phyloP scores from a whole-genome alignment of 73 alveolate species.

The Tetrahymena elliotti region DNA sequence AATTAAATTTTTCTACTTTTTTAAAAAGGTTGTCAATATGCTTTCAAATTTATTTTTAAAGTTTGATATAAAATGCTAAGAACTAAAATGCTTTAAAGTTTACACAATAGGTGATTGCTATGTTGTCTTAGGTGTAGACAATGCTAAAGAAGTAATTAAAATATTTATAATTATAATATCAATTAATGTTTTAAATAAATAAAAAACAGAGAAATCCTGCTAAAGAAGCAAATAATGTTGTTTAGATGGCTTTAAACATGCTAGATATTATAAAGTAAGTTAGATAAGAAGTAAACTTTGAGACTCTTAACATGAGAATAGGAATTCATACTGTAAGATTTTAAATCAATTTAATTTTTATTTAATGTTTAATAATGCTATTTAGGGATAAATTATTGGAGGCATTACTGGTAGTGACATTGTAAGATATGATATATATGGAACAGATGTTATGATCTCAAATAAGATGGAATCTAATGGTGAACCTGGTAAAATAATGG shows the following conservation, averaged over 20 bases:
- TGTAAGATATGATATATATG: slow-evolving; percentile 40
- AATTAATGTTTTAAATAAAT: neutral
- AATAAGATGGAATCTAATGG: slow-evolving; percentile 44
- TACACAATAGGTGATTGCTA: slow-evolving; percentile 45
- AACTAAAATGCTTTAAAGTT: slow-evolving; percentile 25
- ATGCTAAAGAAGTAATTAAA: neutral
- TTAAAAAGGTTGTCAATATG: slow-evolving; percentile 33
- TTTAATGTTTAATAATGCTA: neutral
- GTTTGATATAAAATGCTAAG: slow-evolving; percentile 32
- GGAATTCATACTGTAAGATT: slow-evolving; percentile 35
- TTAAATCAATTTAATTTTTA: neutral
- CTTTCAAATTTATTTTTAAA: slow-evolving; percentile 4
- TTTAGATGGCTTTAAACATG: slow-evolving; percentile 34
- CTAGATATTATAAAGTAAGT: slow-evolving; percentile 24
- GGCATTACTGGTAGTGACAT: slow-evolving; percentile 43
- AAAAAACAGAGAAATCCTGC: slow-evolving; percentile 32
- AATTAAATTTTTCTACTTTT: neutral
- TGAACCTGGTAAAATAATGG: slow-evolving; percentile 40
- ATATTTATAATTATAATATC: neutral
- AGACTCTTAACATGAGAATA: slow-evolving; percentile 33
- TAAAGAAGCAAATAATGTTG: slow-evolving; percentile 33
- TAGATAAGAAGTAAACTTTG: slow-evolving; percentile 19
- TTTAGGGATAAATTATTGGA: slow-evolving; percentile 35
- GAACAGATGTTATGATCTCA: slow-evolving; percentile 33
- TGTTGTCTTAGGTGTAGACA: slow-evolving; percentile 39